Evolutionary conservation across 2,329 filamentous ascomycete species (phyloP), one percentile per base, ranked within the genome.

Genomic region (Grosmannia clavigera): DNA sequence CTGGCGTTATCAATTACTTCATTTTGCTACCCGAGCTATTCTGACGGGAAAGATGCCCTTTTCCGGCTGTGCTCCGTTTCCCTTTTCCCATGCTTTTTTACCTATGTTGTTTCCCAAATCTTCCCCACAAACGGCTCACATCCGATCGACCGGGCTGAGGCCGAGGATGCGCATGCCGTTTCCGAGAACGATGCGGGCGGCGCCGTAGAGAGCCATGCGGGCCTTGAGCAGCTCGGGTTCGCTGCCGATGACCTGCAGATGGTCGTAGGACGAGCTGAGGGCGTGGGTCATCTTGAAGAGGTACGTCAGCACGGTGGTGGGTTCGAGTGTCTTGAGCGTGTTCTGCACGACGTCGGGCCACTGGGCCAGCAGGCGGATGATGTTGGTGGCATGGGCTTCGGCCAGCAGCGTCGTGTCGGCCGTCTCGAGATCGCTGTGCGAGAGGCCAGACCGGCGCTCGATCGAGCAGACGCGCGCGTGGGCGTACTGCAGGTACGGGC

Each of bases 251-350:
- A 94, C 88, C 69, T 88, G 83, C 63, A 95, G 77, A 62, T 89
- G 85, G 68, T 92, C 88, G 73, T 95, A 95, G 71, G 86, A 90
- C 59, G 82, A 86, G 75, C 86, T 90, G 59, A 95, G 73, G 31
- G 83, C 78, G 72, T 95, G 90, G 3, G 88, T 89, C 85, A 95
- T 88, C 80, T 88, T 90, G 79, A 92, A 94, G 53, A 94, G 78
- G 70, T 92, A 90, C 3, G 74, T 75, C 57, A 74, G 65, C 51
- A 74, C 71, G 11, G 72, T 75, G 12, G 78, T 80, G 25, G 89
- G 89, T 73, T 76, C 91, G 27, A 91, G 80, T 0, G 89, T 95
- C 78, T 88, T 89, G 67, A 94, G 77, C 0, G 90, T 92, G 73
- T 92, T 92, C 68, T 86, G 78, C 61, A 95, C 84, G 5, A 90